Percentiles rank a stretch among this genome's conserved stretches.
phyloP scores from a whole-genome alignment of 2,329 filamentous ascomycete species.

The Intubia oerlemansii region DNA sequence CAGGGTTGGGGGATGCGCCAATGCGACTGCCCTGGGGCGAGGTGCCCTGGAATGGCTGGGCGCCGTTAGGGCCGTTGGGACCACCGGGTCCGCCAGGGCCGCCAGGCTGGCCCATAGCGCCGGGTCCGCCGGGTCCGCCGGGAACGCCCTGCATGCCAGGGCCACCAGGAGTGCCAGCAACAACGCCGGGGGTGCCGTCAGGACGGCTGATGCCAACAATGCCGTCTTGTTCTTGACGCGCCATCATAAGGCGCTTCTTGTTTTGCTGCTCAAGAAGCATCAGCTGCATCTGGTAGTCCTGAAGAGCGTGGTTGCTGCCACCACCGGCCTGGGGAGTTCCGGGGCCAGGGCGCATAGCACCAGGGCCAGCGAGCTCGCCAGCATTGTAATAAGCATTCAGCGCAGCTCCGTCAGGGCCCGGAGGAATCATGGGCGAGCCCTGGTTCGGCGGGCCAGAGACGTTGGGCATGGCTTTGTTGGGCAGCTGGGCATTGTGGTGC shows the following conservation, averaged over 20 bases:
- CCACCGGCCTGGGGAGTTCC: conserved; percentile 24
- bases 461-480: conserved; percentile 61
- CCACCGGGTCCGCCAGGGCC: conserved; percentile 32
- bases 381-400: conserved; percentile 42
- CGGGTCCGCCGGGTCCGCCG: conserved; percentile 26
- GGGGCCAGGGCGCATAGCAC: conserved; percentile 34
- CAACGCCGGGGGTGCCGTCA: conserved; percentile 4
- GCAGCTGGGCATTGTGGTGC: conserved; percentile 63
- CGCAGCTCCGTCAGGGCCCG: conserved; percentile 41
- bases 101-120: conserved; percentile 24
- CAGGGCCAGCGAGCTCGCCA: conserved; percentile 33
- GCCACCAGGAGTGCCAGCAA: conserved; percentile 20
- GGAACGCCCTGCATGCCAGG: conserved; percentile 19
- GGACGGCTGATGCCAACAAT: conserved; percentile 21
- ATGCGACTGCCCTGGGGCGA: conserved; percentile 47
- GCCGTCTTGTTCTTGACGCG: conserved; percentile 56
- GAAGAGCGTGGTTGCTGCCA: conserved; percentile 56
- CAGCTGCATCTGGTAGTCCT: conserved; percentile 78
- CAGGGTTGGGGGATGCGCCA: conserved; percentile 55
- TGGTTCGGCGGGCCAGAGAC: conserved; percentile 49
- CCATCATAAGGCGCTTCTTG: conserved; percentile 71
- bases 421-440: conserved; percentile 64
- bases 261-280: conserved; percentile 72
- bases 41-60: conserved; percentile 41
- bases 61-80: conserved; percentile 29